phyloP scores from a whole-genome alignment of 495 filamentous ascomycete species.

The Corynascus novoguineensis region DNA sequence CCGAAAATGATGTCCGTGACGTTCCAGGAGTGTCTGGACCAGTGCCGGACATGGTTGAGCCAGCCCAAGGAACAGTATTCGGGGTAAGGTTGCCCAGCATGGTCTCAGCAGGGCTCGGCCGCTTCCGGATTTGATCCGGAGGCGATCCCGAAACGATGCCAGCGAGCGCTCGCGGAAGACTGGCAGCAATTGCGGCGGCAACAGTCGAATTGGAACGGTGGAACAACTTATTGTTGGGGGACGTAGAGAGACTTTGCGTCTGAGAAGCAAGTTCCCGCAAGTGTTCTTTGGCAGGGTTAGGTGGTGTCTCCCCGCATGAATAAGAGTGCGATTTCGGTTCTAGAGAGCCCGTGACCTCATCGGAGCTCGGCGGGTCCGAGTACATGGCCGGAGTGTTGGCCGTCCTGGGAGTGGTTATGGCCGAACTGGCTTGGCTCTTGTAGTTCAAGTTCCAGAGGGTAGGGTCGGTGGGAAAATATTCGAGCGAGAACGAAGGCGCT shows the following conservation, averaged over 20 bases:
- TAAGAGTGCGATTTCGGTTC: constrained; percentile 50
- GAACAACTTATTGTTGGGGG: constrained; percentile 56
- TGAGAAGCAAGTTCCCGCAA: constrained; percentile 29
- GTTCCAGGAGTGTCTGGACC: constrained; percentile 38
- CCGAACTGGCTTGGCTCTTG: constrained; percentile 44
- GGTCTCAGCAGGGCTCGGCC: constrained; percentile 61
- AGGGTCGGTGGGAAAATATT: constrained; percentile 62
- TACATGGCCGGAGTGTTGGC: constrained; percentile 50
- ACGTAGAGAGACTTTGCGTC: constrained; percentile 63
- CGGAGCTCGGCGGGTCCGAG: constrained; percentile 55
- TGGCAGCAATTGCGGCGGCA: constrained; percentile 60
- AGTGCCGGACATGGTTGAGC: constrained; percentile 52
- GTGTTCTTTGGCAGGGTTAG: constrained; percentile 37
- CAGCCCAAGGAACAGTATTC: constrained; percentile 61
- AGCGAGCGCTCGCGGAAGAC: constrained; percentile 65
- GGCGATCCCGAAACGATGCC: constrained; percentile 67
- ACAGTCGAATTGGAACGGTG: constrained; percentile 53
- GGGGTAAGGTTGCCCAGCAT: constrained; percentile 56
- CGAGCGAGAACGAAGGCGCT: constrained; percentile 58
- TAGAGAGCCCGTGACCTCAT: constrained; percentile 46
- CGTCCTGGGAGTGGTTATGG: constrained; percentile 55
- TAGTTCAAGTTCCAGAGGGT: constrained; percentile 50
- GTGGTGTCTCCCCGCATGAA: constrained; percentile 64
- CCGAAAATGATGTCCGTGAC: constrained; percentile 42
- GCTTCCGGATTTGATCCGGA: constrained; percentile 58